These are phyloP conservation scores for Wallacemonas sp. DNA, from an alignment of 208 protist species.

Conservation along the genomic window DNA sequence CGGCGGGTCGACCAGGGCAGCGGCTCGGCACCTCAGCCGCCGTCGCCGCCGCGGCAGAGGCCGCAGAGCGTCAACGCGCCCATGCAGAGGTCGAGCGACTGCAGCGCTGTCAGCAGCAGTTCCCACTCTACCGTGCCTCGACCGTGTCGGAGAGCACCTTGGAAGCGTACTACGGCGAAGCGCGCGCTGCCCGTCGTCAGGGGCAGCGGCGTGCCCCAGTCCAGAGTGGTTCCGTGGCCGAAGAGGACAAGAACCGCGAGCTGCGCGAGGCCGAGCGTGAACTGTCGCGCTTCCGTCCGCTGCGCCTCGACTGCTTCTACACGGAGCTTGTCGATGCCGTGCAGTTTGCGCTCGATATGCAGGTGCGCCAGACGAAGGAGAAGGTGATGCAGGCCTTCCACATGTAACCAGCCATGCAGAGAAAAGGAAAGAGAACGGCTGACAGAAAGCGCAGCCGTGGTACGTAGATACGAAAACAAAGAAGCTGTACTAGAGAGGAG, in stretches of 20 bases:
- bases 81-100: background rate
- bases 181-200: background rate
- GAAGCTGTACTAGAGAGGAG: too few relatives aligned
- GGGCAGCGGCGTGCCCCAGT: too few relatives aligned
- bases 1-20: too few relatives aligned
- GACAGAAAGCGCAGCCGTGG: background rate
- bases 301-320: slow-evolving; percentile 75
- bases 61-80: slow-evolving; percentile 1
- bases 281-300: slow-evolving; percentile 46
- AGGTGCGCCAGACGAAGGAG: slow-evolving; percentile 47
- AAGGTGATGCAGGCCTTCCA: slow-evolving; percentile 48
- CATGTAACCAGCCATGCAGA: slow-evolving; percentile 24
- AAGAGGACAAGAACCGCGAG: slow-evolving; percentile 20
- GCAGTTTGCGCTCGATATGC: slow-evolving; percentile 60
- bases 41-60: slow-evolving; percentile 23
- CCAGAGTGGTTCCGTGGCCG: too few relatives aligned
- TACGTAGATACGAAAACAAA: too few relatives aligned
- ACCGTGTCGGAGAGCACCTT: slow-evolving; percentile 79
- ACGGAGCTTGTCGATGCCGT: slow-evolving; percentile 58
- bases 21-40: background rate
- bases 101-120: slow-evolving; percentile 19
- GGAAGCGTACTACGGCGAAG: slow-evolving; percentile 23
- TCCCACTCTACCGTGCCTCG: slow-evolving; percentile 67
- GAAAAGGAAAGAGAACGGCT: background rate
- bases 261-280: slow-evolving; percentile 51